A percentile compares a stretch with the other conserved stretches of the same genome.
These are phyloP conservation scores for Knufia petricola DNA, from an alignment of 2,329 filamentous ascomycete genomes.

Conservation along the genomic window DNA sequence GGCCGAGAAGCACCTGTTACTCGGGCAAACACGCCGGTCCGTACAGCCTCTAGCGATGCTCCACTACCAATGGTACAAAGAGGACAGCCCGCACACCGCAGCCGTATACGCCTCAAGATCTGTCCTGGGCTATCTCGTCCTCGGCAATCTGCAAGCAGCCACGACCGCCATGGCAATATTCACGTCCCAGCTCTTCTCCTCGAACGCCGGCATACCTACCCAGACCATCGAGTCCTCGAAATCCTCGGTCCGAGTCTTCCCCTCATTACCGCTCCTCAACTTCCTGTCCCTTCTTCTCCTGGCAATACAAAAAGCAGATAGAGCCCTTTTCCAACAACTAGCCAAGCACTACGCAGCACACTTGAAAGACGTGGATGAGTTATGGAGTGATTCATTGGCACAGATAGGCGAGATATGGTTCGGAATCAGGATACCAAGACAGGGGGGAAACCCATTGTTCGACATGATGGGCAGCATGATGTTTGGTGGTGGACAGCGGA, in stretches of 20 bases:
- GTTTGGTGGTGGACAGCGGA: slow-evolving; percentile 54
- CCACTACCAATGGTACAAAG: slow-evolving; percentile 89
- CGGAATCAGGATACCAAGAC: slow-evolving; percentile 73
- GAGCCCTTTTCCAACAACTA: slow-evolving; percentile 72
- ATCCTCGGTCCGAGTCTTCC: slow-evolving; percentile 64
- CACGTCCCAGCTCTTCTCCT: slow-evolving; percentile 50
- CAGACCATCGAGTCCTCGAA: slow-evolving; percentile 70
- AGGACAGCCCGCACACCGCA: slow-evolving; percentile 79
- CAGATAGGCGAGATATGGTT: slow-evolving; percentile 97
- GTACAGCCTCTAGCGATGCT: slow-evolving; percentile 68
- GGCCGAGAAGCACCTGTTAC: slow-evolving; percentile 70
- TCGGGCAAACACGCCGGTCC: slow-evolving; percentile 77
- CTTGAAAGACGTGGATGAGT: slow-evolving; percentile 60
- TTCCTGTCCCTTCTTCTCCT: slow-evolving; percentile 80
- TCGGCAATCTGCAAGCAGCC: slow-evolving; percentile 82
- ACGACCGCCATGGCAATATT: slow-evolving; percentile 73
- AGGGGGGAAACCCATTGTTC: slow-evolving; percentile 63
- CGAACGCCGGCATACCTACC: slow-evolving; percentile 52
- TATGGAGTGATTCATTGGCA: slow-evolving; percentile 72
- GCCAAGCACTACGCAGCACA: slow-evolving; percentile 70
- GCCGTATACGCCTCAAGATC: slow-evolving; percentile 77
- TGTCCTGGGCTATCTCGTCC: slow-evolving; percentile 80
- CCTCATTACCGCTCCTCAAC: slow-evolving; percentile 86
- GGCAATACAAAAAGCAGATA: slow-evolving; percentile 67
- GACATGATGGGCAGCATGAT: slow-evolving; percentile 98